phyloP scores from a whole-genome alignment of 441 rosid species.

The Erysimum cheiri region DNA sequence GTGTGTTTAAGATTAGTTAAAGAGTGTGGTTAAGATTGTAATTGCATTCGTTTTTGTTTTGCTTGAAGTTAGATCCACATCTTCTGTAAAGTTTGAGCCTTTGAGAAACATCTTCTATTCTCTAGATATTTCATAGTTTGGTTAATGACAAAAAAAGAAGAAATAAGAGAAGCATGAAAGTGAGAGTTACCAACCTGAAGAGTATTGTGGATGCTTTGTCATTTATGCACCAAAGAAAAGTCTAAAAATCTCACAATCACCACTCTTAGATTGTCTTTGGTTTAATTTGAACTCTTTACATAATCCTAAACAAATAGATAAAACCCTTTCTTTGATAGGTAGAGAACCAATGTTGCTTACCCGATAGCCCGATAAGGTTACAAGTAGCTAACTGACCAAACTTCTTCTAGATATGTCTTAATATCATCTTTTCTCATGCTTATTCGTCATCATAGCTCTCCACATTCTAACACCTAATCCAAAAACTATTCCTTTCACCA shows the following conservation, averaged over 20 bases:
- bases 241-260: background rate
- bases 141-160: background rate
- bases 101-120: conserved; percentile 20
- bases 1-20: background rate
- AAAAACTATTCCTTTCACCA: conserved; percentile 1
- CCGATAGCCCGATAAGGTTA: background rate
- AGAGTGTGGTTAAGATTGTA: conserved; percentile 13
- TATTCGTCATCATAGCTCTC: conserved; percentile 18
- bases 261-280: conserved; percentile 12
- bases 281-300: conserved; percentile 3
- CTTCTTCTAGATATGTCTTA: conserved; percentile 32
- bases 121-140: conserved; percentile 13
- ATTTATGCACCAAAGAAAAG: conserved; percentile 29
- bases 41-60: conserved; percentile 1
- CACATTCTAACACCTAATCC: background rate
- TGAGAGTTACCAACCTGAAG: conserved; percentile 34
- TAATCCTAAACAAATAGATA: conserved; percentile 16
- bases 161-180: conserved; percentile 34
- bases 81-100: conserved; percentile 21
- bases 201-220: conserved; percentile 38
- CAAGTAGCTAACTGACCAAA: conserved; percentile 7
- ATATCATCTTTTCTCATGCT: conserved; percentile 21
- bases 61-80: conserved; percentile 4
- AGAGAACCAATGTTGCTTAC: conserved; percentile 15
- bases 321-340: conserved; percentile 16